These are phyloP conservation scores for Fistulinella staudtii DNA, from an alignment of 1,284 basidiomycete genomes.

Conservation along the genomic window DNA sequence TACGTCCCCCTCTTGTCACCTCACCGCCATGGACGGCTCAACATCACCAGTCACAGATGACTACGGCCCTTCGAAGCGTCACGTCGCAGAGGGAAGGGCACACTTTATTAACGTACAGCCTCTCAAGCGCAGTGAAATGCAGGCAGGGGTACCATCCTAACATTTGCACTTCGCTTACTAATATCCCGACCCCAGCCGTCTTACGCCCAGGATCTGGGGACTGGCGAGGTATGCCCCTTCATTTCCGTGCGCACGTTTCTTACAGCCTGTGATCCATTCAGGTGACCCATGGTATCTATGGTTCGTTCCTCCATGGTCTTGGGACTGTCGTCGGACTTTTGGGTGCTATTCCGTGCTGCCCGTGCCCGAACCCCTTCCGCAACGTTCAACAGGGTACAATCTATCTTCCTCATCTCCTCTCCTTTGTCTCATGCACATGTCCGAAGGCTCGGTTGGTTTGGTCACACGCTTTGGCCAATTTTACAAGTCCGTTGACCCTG, in stretches of 20 bases:
- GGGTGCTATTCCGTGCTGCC: constrained; percentile 88
- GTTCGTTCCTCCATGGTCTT: constrained; percentile 70
- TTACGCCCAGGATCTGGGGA: constrained; percentile 85
- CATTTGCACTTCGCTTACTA: constrained; percentile 1
- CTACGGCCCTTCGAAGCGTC: constrained; percentile 31
- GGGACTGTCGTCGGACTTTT: constrained; percentile 56
- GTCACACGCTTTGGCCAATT: constrained; percentile 92
- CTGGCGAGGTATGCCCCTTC: constrained; percentile 47
- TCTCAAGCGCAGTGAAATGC: constrained; percentile 80
- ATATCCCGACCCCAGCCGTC: constrained; percentile 54
- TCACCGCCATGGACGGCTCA: constrained; percentile 7
- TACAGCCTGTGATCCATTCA: constrained; percentile 17
- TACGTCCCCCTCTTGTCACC: constrained; percentile 31
- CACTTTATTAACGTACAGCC: constrained; percentile 74
- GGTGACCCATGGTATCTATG: constrained; percentile 85
- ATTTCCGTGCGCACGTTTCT: background rate
- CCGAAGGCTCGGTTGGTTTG: constrained; percentile 79
- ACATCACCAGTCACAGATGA: constrained; percentile 55
- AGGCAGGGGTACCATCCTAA: constrained; percentile 42
- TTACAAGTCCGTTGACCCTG: constrained; percentile 93
- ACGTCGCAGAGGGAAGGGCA: constrained; percentile 27
- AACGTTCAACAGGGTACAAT: constrained; percentile 71
- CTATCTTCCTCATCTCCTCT: constrained; percentile 4
- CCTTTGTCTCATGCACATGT: constrained; percentile 6
- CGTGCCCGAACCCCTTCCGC: constrained; percentile 74